Percentiles rank a stretch among this genome's conserved stretches.
Evolutionary conservation across 73 alveolate genomes (phyloP).

Genomic region (Stentor roeselii): DNA sequence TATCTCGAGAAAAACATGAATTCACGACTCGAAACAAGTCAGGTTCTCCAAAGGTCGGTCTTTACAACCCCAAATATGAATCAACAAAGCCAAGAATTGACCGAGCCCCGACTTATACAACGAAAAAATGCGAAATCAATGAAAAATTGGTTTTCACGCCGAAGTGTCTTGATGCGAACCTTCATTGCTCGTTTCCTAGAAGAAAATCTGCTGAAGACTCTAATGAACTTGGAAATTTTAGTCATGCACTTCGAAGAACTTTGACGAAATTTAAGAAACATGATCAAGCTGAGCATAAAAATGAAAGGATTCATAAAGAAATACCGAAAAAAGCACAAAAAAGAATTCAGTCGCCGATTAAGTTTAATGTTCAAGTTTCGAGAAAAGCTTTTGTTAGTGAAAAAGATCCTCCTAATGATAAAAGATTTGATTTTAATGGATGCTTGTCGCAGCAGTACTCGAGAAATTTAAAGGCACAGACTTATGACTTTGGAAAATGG

Average conservation of each 20-base stretch:
- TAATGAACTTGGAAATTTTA: background rate
- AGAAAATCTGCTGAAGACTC: background rate
- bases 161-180: background rate
- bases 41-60: constrained; percentile 4
- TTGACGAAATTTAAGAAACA: background rate
- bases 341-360: background rate
- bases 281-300: background rate
- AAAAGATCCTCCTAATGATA: constrained; percentile 18
- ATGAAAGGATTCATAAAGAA: background rate
- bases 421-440: background rate
- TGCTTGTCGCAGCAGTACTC: background rate
- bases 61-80: background rate
- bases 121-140: background rate
- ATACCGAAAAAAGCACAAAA: constrained; percentile 12
- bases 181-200: background rate
- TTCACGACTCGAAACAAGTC: background rate
- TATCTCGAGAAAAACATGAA: constrained; percentile 17
- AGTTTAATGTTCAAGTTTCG: background rate
- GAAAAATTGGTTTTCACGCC: background rate
- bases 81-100: background rate
- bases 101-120: background rate
- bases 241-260: background rate
- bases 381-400: background rate
- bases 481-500: background rate
- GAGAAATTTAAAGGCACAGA: background rate